phyloP scores from a whole-genome alignment of 495 filamentous ascomycete species.

The Choiromyces venosus region DNA sequence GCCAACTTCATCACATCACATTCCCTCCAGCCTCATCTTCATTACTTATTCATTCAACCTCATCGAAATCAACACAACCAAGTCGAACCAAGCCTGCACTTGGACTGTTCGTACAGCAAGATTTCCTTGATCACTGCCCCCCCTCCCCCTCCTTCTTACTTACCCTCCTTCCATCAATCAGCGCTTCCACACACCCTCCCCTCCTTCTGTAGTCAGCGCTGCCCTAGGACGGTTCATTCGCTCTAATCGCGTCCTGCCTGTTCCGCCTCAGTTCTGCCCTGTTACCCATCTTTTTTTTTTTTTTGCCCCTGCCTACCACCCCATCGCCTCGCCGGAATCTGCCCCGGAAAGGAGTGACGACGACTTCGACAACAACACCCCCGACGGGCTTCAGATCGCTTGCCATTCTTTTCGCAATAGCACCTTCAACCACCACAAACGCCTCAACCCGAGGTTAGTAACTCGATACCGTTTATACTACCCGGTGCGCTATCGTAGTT shows the following conservation, averaged over 20 bases:
- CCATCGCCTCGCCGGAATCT: background rate
- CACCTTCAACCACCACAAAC: background rate
- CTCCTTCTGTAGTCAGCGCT: background rate
- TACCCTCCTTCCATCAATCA: background rate
- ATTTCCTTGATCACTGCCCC: background rate
- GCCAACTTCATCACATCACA: background rate
- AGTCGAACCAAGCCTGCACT: background rate
- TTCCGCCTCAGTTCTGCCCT: background rate
- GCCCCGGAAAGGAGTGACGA: slow-evolving; percentile 29
- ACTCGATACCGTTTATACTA: background rate
- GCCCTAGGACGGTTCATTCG: background rate
- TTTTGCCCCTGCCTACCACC: background rate
- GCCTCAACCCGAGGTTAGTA: background rate
- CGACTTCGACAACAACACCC: slow-evolving; percentile 33
- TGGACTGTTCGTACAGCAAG: background rate
- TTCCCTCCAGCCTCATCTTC: background rate
- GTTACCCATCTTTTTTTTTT: background rate
- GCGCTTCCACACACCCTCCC: background rate
- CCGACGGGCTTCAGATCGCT: slow-evolving; percentile 14
- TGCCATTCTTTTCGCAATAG: slow-evolving; percentile 14
- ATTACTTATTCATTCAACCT: background rate
- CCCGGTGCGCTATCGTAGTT: background rate
- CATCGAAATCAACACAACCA: background rate
- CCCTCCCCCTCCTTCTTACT: background rate
- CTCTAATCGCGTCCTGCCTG: background rate